Evolutionary conservation across 2,329 filamentous ascomycete genomes (phyloP), one percentile per base, ranked within the genome.

Genomic region (Colletotrichum magnum): DNA sequence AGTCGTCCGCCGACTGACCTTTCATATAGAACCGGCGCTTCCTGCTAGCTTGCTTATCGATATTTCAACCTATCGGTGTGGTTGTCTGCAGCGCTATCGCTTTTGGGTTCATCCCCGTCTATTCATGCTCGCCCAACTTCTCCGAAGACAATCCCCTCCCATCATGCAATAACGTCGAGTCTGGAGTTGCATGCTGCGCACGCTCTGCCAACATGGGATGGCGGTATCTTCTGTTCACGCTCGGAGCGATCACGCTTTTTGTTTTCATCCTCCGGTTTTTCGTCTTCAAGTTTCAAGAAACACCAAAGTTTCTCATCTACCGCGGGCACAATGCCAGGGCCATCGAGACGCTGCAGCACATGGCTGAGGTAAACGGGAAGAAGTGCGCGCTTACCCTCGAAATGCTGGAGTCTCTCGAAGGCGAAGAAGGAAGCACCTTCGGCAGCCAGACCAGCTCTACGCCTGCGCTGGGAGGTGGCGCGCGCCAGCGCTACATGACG

Each of bases 271-370:
- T 85, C 15, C 87, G 88, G n/a, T 88, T 87, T 71, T 75, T 85
- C 7, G 80, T 85, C 69, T 90, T 90, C 75, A 86, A 81, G 10
- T 85, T 90, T 53, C 87, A 83, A 71, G 88, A 90, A 72, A 86
- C 84, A 0, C 88, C 88, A 1, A 89, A 89, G 70, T 89, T 82
- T 68, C 79, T 89, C 13, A 86, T 89, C 81, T 84, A 85, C 21
- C 85, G 86, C 71, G 87, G 86, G 0, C 78, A 78, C 16, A 85
- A 89, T 66, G 81, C 81, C 10, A 82, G 88, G 58, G 87, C 88
- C 0, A 83, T 89, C 21, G 73, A 80, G 1, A 80, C 88, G 3
- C 82, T 90, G 2, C 85, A 89, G 63, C 83, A 87, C 73, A 85
- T 89, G 28, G 87, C 87, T 0, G 79, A 83, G 16, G 79, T 85